Conservation (phyloP, 1,284 basidiomycete species). For the Fomitopsis pinicola region DNA sequence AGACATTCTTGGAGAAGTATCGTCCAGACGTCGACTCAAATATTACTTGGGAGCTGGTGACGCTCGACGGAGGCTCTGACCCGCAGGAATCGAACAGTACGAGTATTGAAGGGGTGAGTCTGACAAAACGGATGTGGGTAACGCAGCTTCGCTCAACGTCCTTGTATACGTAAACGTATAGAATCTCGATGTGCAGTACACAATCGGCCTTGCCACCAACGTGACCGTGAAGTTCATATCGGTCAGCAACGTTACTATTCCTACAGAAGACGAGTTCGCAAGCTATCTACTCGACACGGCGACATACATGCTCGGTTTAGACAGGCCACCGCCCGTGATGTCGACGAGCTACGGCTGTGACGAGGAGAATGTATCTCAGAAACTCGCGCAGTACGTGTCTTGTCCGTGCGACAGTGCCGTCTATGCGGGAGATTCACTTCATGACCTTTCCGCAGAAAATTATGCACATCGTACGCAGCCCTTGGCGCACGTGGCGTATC, state of each 20-base stretch:
- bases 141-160: too few relatives aligned
- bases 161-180: background rate
- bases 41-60: constrained; percentile 30
- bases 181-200: constrained; percentile 59
- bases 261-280: constrained; percentile 15
- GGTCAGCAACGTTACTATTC: constrained; percentile 11
- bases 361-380: constrained; percentile 37
- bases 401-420: constrained; percentile 31
- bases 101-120: background rate
- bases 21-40: constrained; percentile 41
- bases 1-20: constrained; percentile 48
- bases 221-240: constrained; percentile 18
- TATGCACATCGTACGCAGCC: constrained; percentile 27
- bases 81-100: constrained; percentile 24
- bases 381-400: constrained; percentile 52
- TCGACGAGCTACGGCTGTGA: constrained; percentile 50
- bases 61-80: constrained; percentile 42
- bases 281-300: constrained; percentile 27
- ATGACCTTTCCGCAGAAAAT: constrained; percentile 4
- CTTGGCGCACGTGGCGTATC: constrained; percentile 56
- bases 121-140: background rate
- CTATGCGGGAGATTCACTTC: constrained; percentile 31
- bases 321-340: constrained; percentile 27
- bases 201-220: constrained; percentile 56
- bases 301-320: constrained; percentile 26